phyloP scores from a whole-genome alignment of 2,329 filamentous ascomycete species.

The Claviceps capensis region DNA sequence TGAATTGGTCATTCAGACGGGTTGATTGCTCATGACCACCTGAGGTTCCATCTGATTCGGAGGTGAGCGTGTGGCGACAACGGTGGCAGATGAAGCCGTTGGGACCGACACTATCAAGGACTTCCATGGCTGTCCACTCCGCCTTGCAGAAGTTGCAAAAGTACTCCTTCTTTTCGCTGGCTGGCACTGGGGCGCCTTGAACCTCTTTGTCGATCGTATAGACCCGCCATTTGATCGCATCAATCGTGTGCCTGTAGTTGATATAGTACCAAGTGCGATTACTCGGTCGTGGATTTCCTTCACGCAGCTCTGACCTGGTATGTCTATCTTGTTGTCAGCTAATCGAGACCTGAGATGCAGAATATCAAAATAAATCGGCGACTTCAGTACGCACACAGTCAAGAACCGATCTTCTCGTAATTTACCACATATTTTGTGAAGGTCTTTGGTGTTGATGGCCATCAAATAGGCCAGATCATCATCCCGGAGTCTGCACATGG shows the following conservation, averaged over 20 bases:
- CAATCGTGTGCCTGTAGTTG: conserved; percentile 85
- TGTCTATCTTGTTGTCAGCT: conserved; percentile 40
- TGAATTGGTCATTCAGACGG: conserved; percentile 64
- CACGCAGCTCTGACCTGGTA: conserved; percentile 55
- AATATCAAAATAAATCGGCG: neutral
- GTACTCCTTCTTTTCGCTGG: conserved; percentile 82
- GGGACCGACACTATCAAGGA: conserved; percentile 59
- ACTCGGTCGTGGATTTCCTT: conserved; percentile 68
- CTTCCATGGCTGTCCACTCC: conserved; percentile 83
- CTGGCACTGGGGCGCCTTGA: conserved; percentile 67
- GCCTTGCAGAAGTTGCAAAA: conserved; percentile 69
- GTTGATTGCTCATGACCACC: conserved; percentile 62
- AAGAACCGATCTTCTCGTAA: conserved; percentile 79
- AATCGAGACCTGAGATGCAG: neutral
- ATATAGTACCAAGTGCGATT: conserved; percentile 95
- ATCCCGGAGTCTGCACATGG: conserved; percentile 60
- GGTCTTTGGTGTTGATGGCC: conserved; percentile 79
- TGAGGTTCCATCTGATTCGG: conserved; percentile 52
- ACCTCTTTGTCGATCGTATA: conserved; percentile 81
- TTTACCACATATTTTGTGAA: conserved; percentile 77
- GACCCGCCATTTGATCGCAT: conserved; percentile 90
- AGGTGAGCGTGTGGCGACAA: conserved; percentile 52
- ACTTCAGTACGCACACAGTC: conserved; percentile 46
- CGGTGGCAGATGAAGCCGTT: conserved; percentile 72
- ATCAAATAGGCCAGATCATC: conserved; percentile 80